These are phyloP conservation scores for Hansenula lynferdii DNA, from an alignment of 1,139 yeast species.

Conservation along the genomic window DNA sequence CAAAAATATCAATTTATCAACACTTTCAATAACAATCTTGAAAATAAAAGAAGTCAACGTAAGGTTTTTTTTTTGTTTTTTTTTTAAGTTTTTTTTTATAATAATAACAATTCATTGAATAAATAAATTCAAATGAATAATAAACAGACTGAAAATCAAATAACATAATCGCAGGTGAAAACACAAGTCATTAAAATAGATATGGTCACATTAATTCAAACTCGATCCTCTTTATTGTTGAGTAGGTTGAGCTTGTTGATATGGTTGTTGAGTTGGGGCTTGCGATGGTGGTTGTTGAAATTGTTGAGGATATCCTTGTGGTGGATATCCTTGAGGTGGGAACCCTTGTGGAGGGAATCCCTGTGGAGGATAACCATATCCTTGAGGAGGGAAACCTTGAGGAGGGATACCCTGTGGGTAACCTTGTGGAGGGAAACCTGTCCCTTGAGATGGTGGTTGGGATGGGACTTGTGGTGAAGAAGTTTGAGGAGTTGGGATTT, in stretches of 20 bases:
- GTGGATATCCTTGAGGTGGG: too few species aligned
- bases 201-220: not conserved
- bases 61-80: not conserved
- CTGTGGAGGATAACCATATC: too few species aligned
- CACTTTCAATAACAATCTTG: not conserved
- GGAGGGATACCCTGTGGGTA: conserved; percentile 9
- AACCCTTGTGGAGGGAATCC: too few species aligned
- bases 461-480: conserved; percentile 13
- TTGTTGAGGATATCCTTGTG: conserved; percentile 6
- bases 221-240: not conserved
- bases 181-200: too few species aligned
- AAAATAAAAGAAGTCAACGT: not conserved
- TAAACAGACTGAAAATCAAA: too few species aligned
- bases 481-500: conserved; percentile 6
- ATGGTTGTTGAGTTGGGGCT: too few species aligned
- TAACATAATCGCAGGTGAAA: too few species aligned
- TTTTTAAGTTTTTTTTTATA: too few species aligned
- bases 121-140: too few species aligned
- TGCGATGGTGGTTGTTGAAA: conserved; percentile 1
- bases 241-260: conserved; percentile 1
- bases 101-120: too few species aligned
- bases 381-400: too few species aligned
- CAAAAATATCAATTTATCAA: not conserved
- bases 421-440: conserved; percentile 19
- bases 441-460: conserved; percentile 16